A percentile compares a stretch with the other conserved stretches of the same genome.
These are phyloP conservation scores for Papiliotrema laurentii DNA, from an alignment of 1,284 basidiomycete genomes.

Conservation along the genomic window DNA sequence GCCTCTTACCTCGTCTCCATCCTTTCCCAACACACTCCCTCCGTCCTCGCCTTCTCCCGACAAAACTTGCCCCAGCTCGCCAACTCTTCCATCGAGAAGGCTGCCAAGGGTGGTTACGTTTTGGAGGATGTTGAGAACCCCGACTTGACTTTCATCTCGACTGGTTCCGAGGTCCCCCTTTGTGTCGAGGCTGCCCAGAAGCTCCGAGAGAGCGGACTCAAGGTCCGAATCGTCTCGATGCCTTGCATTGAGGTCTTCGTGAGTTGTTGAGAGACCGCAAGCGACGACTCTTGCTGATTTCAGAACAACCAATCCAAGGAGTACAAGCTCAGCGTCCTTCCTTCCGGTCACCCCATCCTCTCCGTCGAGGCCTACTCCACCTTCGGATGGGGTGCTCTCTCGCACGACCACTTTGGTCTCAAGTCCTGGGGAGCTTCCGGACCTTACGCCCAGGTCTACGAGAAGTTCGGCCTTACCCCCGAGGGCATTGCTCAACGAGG, in stretches of 20 bases:
- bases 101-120: conserved; percentile 82
- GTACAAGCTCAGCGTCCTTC: conserved; percentile 78
- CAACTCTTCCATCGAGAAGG: conserved; percentile 78
- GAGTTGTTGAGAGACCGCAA: conserved; percentile 6
- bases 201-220: conserved; percentile 70
- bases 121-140: conserved; percentile 67
- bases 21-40: conserved; percentile 69
- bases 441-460: conserved; percentile 83
- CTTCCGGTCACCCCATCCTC: conserved; percentile 82
- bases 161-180: conserved; percentile 75
- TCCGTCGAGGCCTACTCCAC: conserved; percentile 79
- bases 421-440: conserved; percentile 80
- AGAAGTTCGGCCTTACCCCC: conserved; percentile 75
- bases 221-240: conserved; percentile 77
- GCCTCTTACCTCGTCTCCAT: conserved; percentile 81
- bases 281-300: background rate
- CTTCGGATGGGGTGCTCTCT: conserved; percentile 78
- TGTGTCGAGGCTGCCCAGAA: conserved; percentile 76
- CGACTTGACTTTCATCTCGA: conserved; percentile 81
- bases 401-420: conserved; percentile 82
- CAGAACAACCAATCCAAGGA: conserved; percentile 69
- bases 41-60: conserved; percentile 49
- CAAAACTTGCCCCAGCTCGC: conserved; percentile 77
- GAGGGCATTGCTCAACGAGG: conserved; percentile 71
- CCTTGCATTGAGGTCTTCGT: conserved; percentile 83